phyloP scores from a whole-genome alignment of 768 basidiomycete species.

The Daedalea quercina region DNA sequence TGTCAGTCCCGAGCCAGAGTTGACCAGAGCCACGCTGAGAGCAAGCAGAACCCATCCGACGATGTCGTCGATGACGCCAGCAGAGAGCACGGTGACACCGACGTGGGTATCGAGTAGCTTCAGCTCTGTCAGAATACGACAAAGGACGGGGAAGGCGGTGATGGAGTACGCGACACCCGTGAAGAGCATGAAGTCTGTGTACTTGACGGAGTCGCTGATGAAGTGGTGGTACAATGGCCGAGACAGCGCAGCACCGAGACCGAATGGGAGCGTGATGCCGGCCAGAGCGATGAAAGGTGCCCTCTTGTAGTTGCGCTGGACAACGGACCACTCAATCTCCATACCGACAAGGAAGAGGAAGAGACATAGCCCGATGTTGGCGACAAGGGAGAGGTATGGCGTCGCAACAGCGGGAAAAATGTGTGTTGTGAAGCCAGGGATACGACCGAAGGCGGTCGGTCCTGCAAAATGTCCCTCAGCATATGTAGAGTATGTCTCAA shows the following conservation, averaged over 20 bases:
- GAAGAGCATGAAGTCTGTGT: conserved; percentile 92
- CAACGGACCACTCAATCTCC: conserved; percentile 76
- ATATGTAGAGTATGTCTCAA: not conserved
- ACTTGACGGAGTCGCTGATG: conserved; percentile 57
- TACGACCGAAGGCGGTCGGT: conserved; percentile 64
- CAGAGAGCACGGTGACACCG: conserved; percentile 87
- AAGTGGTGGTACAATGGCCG: conserved; percentile 71
- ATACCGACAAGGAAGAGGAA: conserved; percentile 93
- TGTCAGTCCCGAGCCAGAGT: conserved; percentile 74
- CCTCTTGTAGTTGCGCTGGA: conserved; percentile 69
- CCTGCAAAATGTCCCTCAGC: conserved; percentile 12
- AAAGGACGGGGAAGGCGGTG: conserved; percentile 81
- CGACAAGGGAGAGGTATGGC: conserved; percentile 77
- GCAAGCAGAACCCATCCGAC: conserved; percentile 78
- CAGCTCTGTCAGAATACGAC: conserved; percentile 84
- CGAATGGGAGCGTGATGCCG: conserved; percentile 87
- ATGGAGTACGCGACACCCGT: conserved; percentile 88
- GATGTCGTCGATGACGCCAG: conserved; percentile 87
- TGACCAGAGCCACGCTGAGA: conserved; percentile 87
- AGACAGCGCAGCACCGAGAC: conserved; percentile 63
- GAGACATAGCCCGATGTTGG: conserved; percentile 82
- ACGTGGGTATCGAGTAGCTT: conserved; percentile 89
- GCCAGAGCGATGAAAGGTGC: conserved; percentile 68
- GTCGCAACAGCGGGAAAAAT: conserved; percentile 73
- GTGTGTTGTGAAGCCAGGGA: conserved; percentile 81